Conservation (phyloP, 2,329 filamentous ascomycete species). For the Calonectria fujianensis region DNA sequence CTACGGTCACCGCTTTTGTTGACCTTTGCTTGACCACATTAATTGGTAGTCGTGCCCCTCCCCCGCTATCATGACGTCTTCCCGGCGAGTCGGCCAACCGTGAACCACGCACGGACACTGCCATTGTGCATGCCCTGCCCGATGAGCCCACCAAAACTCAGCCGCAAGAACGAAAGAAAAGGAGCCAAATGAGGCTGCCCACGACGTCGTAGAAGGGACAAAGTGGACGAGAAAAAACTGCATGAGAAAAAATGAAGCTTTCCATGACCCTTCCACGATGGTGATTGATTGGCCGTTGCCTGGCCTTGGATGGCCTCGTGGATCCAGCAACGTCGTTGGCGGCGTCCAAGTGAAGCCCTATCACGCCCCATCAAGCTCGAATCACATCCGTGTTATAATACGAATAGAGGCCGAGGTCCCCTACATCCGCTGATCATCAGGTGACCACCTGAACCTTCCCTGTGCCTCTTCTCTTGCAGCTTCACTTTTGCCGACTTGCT, state of each 20-base stretch:
- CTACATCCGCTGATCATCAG: background rate
- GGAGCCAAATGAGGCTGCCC: background rate
- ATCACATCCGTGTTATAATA: background rate
- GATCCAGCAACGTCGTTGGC: background rate
- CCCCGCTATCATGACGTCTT: slow-evolving; percentile 1
- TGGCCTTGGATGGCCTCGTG: background rate
- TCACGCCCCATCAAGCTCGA: background rate
- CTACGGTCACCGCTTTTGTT: background rate
- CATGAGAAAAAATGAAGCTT: background rate
- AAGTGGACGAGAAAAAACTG: background rate
- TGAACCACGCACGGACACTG: slow-evolving; percentile 4
- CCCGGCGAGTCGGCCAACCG: background rate
- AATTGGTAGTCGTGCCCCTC: background rate
- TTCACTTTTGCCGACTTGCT: background rate
- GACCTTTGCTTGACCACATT: background rate
- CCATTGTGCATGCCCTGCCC: background rate
- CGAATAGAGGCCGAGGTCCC: background rate
- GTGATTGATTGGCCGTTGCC: background rate
- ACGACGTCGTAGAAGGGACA: background rate
- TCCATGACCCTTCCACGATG: background rate
- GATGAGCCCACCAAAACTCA: background rate
- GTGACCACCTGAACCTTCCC: background rate
- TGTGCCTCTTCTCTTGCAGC: background rate
- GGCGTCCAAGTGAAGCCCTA: background rate
- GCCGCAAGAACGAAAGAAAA: background rate